Percentiles rank a stretch among this genome's conserved stretches.
These are phyloP conservation scores for Suillus subaureus DNA, from an alignment of 768 basidiomycete genomes.

Conservation along the genomic window DNA sequence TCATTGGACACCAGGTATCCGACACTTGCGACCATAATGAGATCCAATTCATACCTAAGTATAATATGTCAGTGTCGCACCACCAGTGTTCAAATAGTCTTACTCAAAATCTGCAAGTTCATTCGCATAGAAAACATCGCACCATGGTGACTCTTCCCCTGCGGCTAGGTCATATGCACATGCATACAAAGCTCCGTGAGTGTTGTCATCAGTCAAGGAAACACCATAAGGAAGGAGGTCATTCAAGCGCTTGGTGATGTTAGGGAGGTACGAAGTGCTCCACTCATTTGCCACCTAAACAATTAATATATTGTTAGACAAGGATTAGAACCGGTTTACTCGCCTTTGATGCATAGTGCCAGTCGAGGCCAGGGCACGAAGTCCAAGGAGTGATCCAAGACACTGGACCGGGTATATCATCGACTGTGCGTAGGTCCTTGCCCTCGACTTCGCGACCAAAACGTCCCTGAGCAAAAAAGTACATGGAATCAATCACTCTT, in stretches of 20 bases:
- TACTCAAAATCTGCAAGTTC: conserved; percentile 42
- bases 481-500: conserved; percentile 41
- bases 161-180: conserved; percentile 45
- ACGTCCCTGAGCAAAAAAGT: conserved; percentile 43
- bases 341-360: conserved; percentile 12
- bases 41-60: conserved; percentile 41
- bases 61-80: background rate
- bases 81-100: conserved; percentile 11
- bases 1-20: conserved; percentile 35
- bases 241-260: conserved; percentile 38
- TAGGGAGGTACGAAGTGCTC: conserved; percentile 36
- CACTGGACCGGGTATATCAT: conserved; percentile 37
- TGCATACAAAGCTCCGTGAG: conserved; percentile 44
- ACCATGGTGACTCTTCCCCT: conserved; percentile 42
- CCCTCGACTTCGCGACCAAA: conserved; percentile 35
- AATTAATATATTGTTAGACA: background rate
- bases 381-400: conserved; percentile 46
- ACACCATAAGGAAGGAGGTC: conserved; percentile 33
- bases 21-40: conserved; percentile 40
- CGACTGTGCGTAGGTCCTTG: conserved; percentile 31
- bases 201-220: conserved; percentile 35
- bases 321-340: background rate
- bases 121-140: conserved; percentile 34
- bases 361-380: conserved; percentile 30
- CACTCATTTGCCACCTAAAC: conserved; percentile 29